Evolutionary conservation across 495 filamentous ascomycete genomes (phyloP).

Genomic region (Mytilinidion resinicola): DNA sequence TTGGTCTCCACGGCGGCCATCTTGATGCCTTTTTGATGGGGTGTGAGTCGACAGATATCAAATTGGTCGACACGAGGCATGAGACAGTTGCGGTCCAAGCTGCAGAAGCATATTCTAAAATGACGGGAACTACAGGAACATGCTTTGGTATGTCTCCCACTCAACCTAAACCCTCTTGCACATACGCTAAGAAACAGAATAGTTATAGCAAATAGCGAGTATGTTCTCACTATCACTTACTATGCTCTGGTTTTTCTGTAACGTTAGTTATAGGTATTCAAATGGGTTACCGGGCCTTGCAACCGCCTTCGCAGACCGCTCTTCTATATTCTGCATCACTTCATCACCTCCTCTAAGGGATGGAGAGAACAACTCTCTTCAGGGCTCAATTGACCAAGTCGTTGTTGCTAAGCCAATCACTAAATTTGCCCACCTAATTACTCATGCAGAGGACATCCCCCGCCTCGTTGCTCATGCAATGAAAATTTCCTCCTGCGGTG

Average conservation of each 20-base stretch:
- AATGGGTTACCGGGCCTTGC: slow-evolving; percentile 26
- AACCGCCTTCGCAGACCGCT: slow-evolving; percentile 29
- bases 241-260: background rate
- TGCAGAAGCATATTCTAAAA: slow-evolving; percentile 29
- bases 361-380: slow-evolving; percentile 27
- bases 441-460: slow-evolving; percentile 29
- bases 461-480: slow-evolving; percentile 20
- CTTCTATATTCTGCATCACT: slow-evolving; percentile 27
- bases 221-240: background rate
- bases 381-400: slow-evolving; percentile 28
- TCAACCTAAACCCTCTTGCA: too few relatives aligned
- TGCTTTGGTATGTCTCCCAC: slow-evolving; percentile 6
- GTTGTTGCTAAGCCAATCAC: slow-evolving; percentile 27
- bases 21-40: slow-evolving; percentile 30
- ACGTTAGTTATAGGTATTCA: slow-evolving; percentile 12
- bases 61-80: slow-evolving; percentile 29
- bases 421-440: slow-evolving; percentile 28
- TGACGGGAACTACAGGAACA: slow-evolving; percentile 23
- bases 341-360: slow-evolving; percentile 26
- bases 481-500: slow-evolving; percentile 15
- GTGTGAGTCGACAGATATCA: slow-evolving; percentile 27
- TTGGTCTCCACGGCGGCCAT: slow-evolving; percentile 31
- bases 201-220: slow-evolving; percentile 30
- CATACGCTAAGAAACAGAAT: too few relatives aligned
- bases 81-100: slow-evolving; percentile 31